Base-by-base conservation (phyloP, 2,329 filamentous ascomycete genomes). In the Cladosporium sp. region DNA sequence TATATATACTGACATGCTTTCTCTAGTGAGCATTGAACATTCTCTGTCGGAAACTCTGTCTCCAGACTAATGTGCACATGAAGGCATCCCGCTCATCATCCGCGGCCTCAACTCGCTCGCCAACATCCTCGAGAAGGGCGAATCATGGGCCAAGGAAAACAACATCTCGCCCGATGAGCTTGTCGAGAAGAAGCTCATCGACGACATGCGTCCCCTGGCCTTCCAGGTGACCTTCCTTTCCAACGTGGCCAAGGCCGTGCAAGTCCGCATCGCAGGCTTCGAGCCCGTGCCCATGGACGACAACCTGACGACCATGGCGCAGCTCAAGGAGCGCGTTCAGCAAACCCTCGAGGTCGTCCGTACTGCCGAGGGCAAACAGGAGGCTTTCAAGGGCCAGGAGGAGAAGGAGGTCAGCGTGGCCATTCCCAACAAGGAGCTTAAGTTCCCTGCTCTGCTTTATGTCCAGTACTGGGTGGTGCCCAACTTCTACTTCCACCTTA, bases 401-500 rank as follows among this genome's bases (percentile, higher is more conserved):
- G 62, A 65, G 0, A 54, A 57, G 2, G 67, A 73, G 53, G 59
- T 78, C 7, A 53, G 65, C 4, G 52, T 78, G 30, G 61, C 65
- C 38, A 57, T 62, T 7, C 49, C 49, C 8, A 54, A 59, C 3
- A 38, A 30, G 32, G 67, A 75, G 45, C 42, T 62, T 6, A 69
- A 69, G 50, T 72, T 76, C 49, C 68, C 68, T 2, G 72, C 66
- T 0, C 55, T 68, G 49, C 64, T 69, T 2, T 85, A 79, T 60
- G 59, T 78, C 18, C 60, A 66, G 35, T 66, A 67, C 3, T 80
- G 75, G 62, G 72, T 67, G 3, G 49, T 82, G 38, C 81, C 83
- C 18, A 84, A 85, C 59, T 61, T 84, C 57, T 84, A 74, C 69
- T 87, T 86, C 67, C 84, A 86, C 61, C 56, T 79, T 12, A 73